A percentile compares a stretch with the other conserved stretches of the same genome.
These are phyloP conservation scores for Podospora anserina DNA, from an alignment of 495 filamentous ascomycete genomes.

Conservation along the genomic window DNA sequence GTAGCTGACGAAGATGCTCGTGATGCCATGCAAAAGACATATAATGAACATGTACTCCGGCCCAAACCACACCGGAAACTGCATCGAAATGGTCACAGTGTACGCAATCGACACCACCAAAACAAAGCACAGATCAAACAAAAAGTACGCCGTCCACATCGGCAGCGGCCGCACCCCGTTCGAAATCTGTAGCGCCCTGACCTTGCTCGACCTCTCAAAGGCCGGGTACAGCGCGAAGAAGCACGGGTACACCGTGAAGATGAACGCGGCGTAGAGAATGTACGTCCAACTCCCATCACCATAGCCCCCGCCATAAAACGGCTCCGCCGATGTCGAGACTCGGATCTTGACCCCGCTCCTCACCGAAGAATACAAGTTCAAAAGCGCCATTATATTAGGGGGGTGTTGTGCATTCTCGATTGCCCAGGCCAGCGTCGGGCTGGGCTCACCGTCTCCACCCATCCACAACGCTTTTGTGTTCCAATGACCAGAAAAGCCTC, in stretches of 20 bases:
- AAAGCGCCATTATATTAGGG: neutral
- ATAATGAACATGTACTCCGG: slow-evolving; percentile 71
- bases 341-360: neutral
- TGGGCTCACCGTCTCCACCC: neutral
- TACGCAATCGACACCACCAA: slow-evolving; percentile 61
- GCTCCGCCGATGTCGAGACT: neutral
- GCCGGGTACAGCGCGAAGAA: slow-evolving; percentile 84
- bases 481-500: neutral
- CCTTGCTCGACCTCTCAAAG: slow-evolving; percentile 65
- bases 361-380: neutral
- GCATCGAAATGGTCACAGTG: slow-evolving; percentile 53
- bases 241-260: slow-evolving; percentile 67
- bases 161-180: slow-evolving; percentile 69
- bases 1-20: slow-evolving; percentile 64
- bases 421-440: neutral
- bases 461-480: neutral
- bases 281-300: slow-evolving; percentile 46
- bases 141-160: slow-evolving; percentile 70
- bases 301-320: neutral
- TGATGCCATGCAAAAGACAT: slow-evolving; percentile 67
- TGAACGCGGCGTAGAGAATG: slow-evolving; percentile 70
- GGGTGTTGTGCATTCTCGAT: neutral
- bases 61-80: slow-evolving; percentile 60
- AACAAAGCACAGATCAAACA: slow-evolving; percentile 70
- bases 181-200: slow-evolving; percentile 76